phyloP scores from a whole-genome alignment of 495 filamentous ascomycete species.

The Evernia prunastri region DNA sequence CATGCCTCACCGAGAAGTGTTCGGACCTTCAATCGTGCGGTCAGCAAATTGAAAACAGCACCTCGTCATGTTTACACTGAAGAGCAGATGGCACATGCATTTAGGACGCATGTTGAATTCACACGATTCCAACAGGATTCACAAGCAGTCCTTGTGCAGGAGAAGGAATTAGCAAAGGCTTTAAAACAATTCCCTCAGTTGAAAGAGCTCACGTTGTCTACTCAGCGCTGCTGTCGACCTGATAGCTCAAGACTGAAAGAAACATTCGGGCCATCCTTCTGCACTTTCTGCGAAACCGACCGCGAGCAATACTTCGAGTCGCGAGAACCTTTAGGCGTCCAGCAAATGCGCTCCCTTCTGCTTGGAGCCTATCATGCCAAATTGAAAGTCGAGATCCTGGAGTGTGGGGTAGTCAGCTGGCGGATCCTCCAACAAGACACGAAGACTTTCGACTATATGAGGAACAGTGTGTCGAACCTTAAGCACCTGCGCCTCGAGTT shows the following conservation, averaged over 20 bases:
- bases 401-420: background rate
- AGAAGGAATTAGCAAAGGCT: background rate
- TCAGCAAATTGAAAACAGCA: background rate
- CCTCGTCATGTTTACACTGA: slow-evolving; percentile 3
- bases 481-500: background rate
- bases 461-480: background rate
- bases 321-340: background rate
- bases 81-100: background rate
- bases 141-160: background rate
- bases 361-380: background rate
- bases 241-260: background rate
- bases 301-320: background rate
- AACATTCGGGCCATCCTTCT: background rate
- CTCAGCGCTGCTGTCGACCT: background rate
- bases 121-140: background rate
- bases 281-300: background rate
- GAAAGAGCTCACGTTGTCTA: background rate
- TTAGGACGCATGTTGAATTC: background rate
- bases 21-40: background rate
- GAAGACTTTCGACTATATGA: background rate
- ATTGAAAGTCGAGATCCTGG: background rate
- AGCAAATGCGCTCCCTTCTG: background rate
- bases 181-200: background rate
- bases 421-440: background rate
- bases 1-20: background rate